Base-by-base conservation (phyloP, 371 early-diverging fungal species). In the Sanchytrium tribonematis region DNA sequence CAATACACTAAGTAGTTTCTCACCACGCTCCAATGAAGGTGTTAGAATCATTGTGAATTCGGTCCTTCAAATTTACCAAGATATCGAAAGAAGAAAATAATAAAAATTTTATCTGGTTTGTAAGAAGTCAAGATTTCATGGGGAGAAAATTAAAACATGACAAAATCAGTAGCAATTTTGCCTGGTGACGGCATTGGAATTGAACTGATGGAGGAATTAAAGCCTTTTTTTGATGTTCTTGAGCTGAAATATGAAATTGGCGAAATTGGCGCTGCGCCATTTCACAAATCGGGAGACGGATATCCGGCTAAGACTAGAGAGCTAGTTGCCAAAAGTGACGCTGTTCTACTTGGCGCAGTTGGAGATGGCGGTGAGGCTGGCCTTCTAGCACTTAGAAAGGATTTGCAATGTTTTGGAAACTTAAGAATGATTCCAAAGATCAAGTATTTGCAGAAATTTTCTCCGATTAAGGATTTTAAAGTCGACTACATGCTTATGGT, bases 391-490 rank as follows among this genome's bases (percentile, higher is more conserved):
- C 80, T 96, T 70, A 84, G 97, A 73, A 92, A 96, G 77, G 79
- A 80, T 1, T 83, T 94, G 31, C 88, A 90, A 70, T 79, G 93
- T 72, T 96, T 86, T 78, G 95, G 93, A 72, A 96, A 96, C 80
- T 81, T 96, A 72, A 84, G 97, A 66, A 48, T 48, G 48, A 48
- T 48, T 48, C 48, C 48, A 48, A 48, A 48, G 5, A 48, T 48
- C 48, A 48, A 48, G 22, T 48, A 48, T 22, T 22, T 48, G 5
- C 97, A 95, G 22, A 88, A 90, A 75, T 80, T 85, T 31, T 89
- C 90, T 29, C 95, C 97, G 28, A 80, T 96, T 73, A 90, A 90
- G 77, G 85, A 91, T 69, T 91, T 91, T 77, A 85, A 87, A 30
- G 85, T 94, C 75, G 48, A 22, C 5, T 48, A 48, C 22, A 48